phyloP scores from a whole-genome alignment of 2,329 filamentous ascomycete species.

The Apiospora pterosperma region DNA sequence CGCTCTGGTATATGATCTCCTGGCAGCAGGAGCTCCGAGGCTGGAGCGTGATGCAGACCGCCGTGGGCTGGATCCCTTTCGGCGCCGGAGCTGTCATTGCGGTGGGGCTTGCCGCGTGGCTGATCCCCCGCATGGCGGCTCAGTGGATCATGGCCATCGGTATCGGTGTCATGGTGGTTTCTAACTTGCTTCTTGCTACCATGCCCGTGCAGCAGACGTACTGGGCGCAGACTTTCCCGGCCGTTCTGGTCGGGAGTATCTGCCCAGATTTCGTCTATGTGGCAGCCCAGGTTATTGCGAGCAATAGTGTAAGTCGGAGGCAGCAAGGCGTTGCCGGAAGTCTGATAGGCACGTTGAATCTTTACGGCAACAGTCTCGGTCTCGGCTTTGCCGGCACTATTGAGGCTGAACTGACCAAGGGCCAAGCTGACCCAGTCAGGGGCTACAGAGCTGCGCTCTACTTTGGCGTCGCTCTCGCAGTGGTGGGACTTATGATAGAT shows the following conservation, averaged over 20 bases:
- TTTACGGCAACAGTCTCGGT: slow-evolving; percentile 39
- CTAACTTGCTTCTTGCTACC: slow-evolving; percentile 28
- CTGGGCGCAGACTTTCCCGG: slow-evolving; percentile 31
- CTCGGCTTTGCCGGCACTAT: slow-evolving; percentile 40
- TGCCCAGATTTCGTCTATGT: slow-evolving; percentile 12
- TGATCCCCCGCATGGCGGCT: slow-evolving; percentile 30
- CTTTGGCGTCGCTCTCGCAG: neutral
- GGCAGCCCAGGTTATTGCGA: slow-evolving; percentile 49
- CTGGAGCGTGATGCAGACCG: slow-evolving; percentile 36
- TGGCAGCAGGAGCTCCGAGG: slow-evolving; percentile 42
- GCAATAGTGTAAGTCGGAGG: slow-evolving; percentile 42
- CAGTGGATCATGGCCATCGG: slow-evolving; percentile 33
- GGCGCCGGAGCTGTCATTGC: slow-evolving; percentile 25
- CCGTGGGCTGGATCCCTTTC: slow-evolving; percentile 35
- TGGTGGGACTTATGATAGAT: neutral
- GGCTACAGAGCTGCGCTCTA: slow-evolving; percentile 1
- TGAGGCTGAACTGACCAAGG: slow-evolving; percentile 11
- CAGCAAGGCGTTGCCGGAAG: slow-evolving; percentile 50
- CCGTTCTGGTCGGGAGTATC: slow-evolving; percentile 29
- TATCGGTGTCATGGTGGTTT: slow-evolving; percentile 21
- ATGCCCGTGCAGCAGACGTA: slow-evolving; percentile 30
- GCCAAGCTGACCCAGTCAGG: neutral
- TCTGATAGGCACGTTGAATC: slow-evolving; percentile 42
- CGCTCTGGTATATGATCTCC: slow-evolving; percentile 44
- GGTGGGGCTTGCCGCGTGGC: slow-evolving; percentile 27